Evolutionary conservation across 306 rosid genomes (phyloP).

Genomic region (Leucaena leucocephala): DNA sequence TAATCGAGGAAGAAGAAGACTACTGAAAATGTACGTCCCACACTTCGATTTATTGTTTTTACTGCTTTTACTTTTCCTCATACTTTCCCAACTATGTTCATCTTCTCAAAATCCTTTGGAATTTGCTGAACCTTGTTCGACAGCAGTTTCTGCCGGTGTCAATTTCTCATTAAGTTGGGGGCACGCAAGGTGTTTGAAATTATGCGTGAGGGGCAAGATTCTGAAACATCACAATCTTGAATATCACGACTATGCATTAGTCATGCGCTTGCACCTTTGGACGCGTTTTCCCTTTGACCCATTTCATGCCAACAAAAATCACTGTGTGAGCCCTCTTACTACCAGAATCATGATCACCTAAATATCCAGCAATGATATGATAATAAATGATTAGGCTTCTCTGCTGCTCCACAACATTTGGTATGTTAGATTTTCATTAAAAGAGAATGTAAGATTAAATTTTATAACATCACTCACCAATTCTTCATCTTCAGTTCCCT

Average conservation of each 20-base stretch:
- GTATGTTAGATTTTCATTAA: neutral
- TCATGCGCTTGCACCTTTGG: neutral
- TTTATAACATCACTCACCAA: too few relatives aligned
- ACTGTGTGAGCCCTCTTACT: neutral
- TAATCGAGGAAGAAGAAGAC: neutral
- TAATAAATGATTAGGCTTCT: neutral
- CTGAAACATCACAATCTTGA: neutral
- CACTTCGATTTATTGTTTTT: too few relatives aligned
- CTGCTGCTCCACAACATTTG: neutral
- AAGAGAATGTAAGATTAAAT: too few relatives aligned
- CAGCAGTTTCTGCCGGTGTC: neutral
- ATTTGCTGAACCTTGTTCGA: neutral
- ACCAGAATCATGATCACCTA: neutral
- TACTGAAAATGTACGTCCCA: neutral
- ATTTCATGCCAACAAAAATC: neutral
- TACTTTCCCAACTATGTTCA: neutral
- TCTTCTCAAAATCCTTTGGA: slow-evolving; percentile 4
- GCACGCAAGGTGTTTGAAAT: neutral
- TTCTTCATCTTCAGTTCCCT: neutral
- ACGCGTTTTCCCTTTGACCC: slow-evolving; percentile 9
- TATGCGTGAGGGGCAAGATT: neutral
- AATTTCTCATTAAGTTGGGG: neutral
- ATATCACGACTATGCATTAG: neutral
- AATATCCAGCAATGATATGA: neutral
- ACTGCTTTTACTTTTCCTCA: neutral